Conservation (phyloP, 768 basidiomycete genomes). For the Crucibulum laeve region DNA sequence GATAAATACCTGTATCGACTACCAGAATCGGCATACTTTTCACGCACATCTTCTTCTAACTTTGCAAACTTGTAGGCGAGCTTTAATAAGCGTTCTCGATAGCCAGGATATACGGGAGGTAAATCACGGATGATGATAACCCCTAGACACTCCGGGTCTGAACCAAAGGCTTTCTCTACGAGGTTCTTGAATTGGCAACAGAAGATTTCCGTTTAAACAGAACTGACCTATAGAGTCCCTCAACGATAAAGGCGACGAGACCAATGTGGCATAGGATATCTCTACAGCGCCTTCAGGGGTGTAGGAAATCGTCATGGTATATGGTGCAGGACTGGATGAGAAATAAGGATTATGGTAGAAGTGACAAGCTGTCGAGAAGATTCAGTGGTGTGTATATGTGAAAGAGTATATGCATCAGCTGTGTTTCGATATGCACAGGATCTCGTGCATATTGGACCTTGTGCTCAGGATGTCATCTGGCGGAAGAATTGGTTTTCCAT, state of each 20-base stretch:
- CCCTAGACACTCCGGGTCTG: constrained; percentile 68
- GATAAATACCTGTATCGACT: constrained; percentile 69
- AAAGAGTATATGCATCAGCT: too few relatives aligned
- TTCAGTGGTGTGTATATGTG: too few relatives aligned
- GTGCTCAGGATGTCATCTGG: too few relatives aligned
- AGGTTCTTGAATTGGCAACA: not conserved
- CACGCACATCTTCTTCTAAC: constrained; percentile 60
- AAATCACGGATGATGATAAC: constrained; percentile 82
- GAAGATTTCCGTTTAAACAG: not conserved
- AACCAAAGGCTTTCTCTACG: constrained; percentile 79
- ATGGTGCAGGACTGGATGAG: too few relatives aligned
- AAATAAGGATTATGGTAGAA: too few relatives aligned
- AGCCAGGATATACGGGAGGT: constrained; percentile 54
- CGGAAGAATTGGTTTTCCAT: too few relatives aligned
- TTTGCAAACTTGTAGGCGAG: constrained; percentile 74
- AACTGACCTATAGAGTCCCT: constrained; percentile 53
- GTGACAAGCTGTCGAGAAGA: too few relatives aligned
- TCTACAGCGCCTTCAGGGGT: constrained; percentile 23
- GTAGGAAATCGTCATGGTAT: constrained; percentile 10
- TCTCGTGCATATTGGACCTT: too few relatives aligned
- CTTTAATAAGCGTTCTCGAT: constrained; percentile 70
- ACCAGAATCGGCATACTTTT: constrained; percentile 68
- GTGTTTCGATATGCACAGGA: too few relatives aligned
- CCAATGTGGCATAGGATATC: constrained; percentile 22
- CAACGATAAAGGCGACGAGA: constrained; percentile 19